Percentiles rank a stretch among this genome's conserved stretches.
These are phyloP conservation scores for Ceratobasidium sp. DNA, from an alignment of 1,284 basidiomycete genomes.

Conservation along the genomic window DNA sequence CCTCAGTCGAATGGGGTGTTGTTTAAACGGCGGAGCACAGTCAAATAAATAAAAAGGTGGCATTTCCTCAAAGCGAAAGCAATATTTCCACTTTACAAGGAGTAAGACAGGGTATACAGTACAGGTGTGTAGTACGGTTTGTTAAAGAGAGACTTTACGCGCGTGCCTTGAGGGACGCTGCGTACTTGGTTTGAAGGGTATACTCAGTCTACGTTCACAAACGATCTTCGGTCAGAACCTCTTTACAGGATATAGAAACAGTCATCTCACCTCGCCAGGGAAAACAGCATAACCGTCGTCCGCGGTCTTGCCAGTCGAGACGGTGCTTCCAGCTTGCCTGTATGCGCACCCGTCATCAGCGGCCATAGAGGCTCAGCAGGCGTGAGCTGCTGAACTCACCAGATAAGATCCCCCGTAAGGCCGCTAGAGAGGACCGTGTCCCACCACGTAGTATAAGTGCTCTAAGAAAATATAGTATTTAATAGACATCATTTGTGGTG, in stretches of 20 bases:
- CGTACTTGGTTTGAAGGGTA: constrained; percentile 34
- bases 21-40: too few relatives aligned
- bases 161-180: constrained; percentile 29
- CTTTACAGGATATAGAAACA: neutral
- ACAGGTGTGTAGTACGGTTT: too few relatives aligned
- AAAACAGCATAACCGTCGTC: constrained; percentile 63
- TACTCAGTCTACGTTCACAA: constrained; percentile 5
- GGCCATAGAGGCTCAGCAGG: too few relatives aligned
- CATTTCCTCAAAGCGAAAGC: too few relatives aligned
- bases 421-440: constrained; percentile 63
- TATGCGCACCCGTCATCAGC: constrained; percentile 49
- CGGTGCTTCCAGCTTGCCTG: constrained; percentile 58
- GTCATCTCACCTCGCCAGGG: constrained; percentile 49
- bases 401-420: constrained; percentile 55
- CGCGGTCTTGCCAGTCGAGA: constrained; percentile 55
- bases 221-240: neutral
- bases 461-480: neutral
- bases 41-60: too few relatives aligned
- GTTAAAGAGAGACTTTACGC: neutral
- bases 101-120: too few relatives aligned
- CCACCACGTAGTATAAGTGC: constrained; percentile 64
- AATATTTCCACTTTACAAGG: too few relatives aligned
- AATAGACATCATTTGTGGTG: neutral
- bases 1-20: too few relatives aligned
- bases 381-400: neutral